Evolutionary conservation across 257 asterid genomes (phyloP).

Genomic region (Solanum virginianum): DNA sequence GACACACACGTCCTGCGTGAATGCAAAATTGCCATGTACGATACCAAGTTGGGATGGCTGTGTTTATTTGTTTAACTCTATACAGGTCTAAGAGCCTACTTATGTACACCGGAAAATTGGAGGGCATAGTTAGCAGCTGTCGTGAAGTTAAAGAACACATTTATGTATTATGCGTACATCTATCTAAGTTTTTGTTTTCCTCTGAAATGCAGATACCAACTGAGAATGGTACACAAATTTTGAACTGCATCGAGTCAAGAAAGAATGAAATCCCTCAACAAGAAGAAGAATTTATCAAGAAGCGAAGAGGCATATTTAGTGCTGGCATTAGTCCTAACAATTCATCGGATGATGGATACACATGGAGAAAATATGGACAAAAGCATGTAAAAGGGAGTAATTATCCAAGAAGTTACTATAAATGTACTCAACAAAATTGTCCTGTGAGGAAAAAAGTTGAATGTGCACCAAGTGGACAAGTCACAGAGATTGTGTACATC

Average conservation of each 20-base stretch:
- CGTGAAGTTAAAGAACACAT: too few species aligned
- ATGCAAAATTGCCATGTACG: too few species aligned
- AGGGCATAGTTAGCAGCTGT: too few species aligned
- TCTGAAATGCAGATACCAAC: not conserved
- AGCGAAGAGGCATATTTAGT: not conserved
- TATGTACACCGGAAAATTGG: too few species aligned
- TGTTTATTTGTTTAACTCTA: too few species aligned
- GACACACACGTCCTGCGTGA: too few species aligned
- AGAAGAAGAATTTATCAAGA: not conserved
- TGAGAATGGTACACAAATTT: not conserved
- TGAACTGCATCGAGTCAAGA: not conserved
- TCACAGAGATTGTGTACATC: constrained; percentile 50
- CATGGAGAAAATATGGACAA: constrained; percentile 69
- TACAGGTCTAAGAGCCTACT: too few species aligned
- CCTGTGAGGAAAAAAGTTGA: constrained; percentile 44
- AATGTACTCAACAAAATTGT: constrained; percentile 28
- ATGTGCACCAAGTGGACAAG: constrained; percentile 52
- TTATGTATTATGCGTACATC: too few species aligned
- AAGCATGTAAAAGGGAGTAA: constrained; percentile 64
- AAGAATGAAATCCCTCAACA: not conserved
- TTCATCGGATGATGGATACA: constrained; percentile 46
- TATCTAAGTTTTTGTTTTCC: not conserved
- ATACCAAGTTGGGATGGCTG: too few species aligned
- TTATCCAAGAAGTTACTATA: constrained; percentile 51
- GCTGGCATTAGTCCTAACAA: not conserved